These are phyloP conservation scores for Tillandsia fasciculata DNA, from an alignment of 176 grass and related monocot species.

Conservation along the genomic window DNA sequence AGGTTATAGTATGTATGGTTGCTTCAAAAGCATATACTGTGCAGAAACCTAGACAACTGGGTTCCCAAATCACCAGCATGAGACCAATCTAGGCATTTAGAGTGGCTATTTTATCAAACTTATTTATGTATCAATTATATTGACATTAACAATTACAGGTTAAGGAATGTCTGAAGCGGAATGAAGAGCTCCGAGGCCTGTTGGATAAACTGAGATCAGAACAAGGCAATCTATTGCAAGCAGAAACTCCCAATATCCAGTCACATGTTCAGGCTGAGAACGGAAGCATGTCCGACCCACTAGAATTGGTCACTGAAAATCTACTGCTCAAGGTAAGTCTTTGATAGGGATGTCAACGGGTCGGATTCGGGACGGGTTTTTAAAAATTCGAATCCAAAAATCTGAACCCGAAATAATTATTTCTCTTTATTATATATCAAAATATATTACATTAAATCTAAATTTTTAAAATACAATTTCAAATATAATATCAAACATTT, in stretches of 20 bases:
- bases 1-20: too few species aligned
- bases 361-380: background rate
- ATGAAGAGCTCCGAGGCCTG: slow-evolving; percentile 63
- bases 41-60: too few species aligned
- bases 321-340: slow-evolving; percentile 55
- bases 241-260: slow-evolving; percentile 26
- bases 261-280: slow-evolving; percentile 43
- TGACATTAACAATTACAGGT: slow-evolving; percentile 48
- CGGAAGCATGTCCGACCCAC: slow-evolving; percentile 19
- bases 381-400: too few species aligned
- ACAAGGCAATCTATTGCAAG: slow-evolving; percentile 35
- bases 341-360: background rate
- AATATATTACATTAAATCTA: too few species aligned
- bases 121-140: background rate
- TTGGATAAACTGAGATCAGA: slow-evolving; percentile 69
- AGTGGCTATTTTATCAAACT: too few species aligned
- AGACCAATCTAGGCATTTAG: too few species aligned
- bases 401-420: too few species aligned
- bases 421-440: too few species aligned
- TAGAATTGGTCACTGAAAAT: slow-evolving; percentile 51
- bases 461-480: too few species aligned
- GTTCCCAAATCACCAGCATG: too few species aligned
- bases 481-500: too few species aligned
- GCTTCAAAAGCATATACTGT: too few species aligned
- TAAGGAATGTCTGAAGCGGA: slow-evolving; percentile 79